A percentile compares a stretch with the other conserved stretches of the same genome.
Evolutionary conservation across 352 stramenopile species (phyloP).

Genomic region (Discostella stelligera): DNA sequence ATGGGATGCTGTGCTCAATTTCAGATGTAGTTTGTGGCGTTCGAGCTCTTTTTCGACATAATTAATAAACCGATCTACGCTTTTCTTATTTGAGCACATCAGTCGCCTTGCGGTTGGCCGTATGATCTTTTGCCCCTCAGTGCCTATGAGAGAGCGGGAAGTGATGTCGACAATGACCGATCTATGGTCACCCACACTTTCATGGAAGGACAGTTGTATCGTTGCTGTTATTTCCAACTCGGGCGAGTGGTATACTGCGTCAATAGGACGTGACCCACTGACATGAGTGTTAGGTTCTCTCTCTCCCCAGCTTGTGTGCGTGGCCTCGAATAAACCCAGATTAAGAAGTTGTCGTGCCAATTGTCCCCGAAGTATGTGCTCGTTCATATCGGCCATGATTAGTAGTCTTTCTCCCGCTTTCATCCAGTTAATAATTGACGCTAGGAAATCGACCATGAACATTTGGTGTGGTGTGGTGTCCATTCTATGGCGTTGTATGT

Average conservation of each 20-base stretch:
- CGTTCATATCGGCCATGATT: background rate
- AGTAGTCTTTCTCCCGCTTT: background rate
- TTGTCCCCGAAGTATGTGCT: conserved; percentile 1
- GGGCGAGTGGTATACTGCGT: background rate
- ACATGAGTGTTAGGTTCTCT: background rate
- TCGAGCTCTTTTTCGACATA: background rate
- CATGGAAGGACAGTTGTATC: background rate
- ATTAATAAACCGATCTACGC: background rate
- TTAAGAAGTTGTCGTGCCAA: background rate
- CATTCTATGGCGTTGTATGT: conserved; percentile 8
- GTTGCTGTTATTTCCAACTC: background rate
- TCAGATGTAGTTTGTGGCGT: background rate
- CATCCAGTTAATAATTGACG: background rate
- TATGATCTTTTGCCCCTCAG: background rate
- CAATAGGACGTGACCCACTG: background rate
- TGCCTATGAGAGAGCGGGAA: background rate
- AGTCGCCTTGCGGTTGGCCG: background rate
- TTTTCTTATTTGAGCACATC: background rate
- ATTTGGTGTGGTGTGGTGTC: background rate
- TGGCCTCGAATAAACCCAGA: background rate
- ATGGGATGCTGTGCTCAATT: background rate
- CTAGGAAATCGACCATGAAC: background rate
- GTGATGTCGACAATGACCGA: background rate
- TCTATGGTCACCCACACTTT: background rate
- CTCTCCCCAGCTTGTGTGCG: background rate